Conservation (phyloP, 176 grass and related monocot species). For the Ensete ventricosum region DNA sequence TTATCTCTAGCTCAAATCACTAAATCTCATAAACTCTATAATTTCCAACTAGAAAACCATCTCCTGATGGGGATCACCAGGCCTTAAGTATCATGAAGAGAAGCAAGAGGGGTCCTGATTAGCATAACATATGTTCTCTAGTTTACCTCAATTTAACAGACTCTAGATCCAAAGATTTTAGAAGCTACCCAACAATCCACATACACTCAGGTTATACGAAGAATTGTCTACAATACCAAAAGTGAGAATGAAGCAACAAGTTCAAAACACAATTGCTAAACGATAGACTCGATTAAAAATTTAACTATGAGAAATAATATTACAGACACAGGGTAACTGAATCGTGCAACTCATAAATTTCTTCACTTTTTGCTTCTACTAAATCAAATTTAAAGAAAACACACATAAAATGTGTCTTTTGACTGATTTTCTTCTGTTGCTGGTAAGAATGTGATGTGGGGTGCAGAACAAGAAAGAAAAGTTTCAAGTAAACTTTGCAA, state of each 20-base stretch:
- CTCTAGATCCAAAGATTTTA: neutral
- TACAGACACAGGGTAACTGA: too few species aligned
- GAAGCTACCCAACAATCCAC: neutral
- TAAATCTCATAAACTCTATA: too few species aligned
- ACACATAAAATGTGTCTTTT: neutral
- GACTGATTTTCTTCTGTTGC: neutral
- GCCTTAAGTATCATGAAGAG: neutral
- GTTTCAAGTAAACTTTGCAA: neutral
- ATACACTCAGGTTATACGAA: neutral
- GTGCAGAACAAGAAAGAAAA: slow-evolving; percentile 4
- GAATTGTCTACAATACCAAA: too few species aligned
- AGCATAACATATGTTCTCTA: neutral
- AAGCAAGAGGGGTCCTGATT: neutral
- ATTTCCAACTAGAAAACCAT: neutral
- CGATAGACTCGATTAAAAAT: too few species aligned
- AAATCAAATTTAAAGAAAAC: neutral
- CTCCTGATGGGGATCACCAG: neutral
- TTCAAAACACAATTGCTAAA: too few species aligned
- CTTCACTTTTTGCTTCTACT: neutral
- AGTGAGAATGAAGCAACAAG: too few species aligned
- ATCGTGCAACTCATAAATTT: neutral
- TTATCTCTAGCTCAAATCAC: neutral
- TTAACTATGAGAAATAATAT: neutral
- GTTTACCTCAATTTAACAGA: neutral
- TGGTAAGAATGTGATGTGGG: neutral